phyloP scores from a whole-genome alignment of 345 rosid species.

The Salix dunnii region DNA sequence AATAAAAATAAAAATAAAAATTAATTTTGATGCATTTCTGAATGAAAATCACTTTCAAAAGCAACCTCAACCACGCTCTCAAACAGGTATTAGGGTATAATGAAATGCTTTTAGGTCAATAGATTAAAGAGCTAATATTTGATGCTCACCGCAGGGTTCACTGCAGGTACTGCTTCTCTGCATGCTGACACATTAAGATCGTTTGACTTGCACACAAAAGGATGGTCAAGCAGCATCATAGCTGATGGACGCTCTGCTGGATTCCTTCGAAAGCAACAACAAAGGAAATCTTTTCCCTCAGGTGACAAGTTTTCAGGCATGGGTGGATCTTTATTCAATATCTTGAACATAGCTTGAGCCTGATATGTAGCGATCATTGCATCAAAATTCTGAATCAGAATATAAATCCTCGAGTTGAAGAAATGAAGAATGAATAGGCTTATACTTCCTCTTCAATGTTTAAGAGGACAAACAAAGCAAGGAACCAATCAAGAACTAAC shows the following conservation, averaged over 20 bases:
- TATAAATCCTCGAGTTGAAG: neutral
- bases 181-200: conserved; percentile 27
- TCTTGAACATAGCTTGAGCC: conserved; percentile 73
- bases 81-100: neutral
- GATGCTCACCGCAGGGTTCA: conserved; percentile 26
- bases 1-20: too few relatives aligned
- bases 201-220: conserved; percentile 42
- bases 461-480: neutral
- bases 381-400: neutral
- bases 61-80: too few relatives aligned
- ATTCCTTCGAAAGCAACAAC: conserved; percentile 50
- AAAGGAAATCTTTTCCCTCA: conserved; percentile 62
- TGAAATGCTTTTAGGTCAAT: neutral
- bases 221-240: conserved; percentile 46
- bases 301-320: conserved; percentile 56
- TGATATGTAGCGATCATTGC: conserved; percentile 24
- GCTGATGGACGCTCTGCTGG: conserved; percentile 64
- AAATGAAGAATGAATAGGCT: neutral
- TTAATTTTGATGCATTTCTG: too few relatives aligned
- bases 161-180: conserved; percentile 20
- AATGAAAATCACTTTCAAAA: too few relatives aligned
- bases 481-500: neutral
- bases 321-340: conserved; percentile 42
- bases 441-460: neutral
- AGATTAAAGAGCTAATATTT: too few relatives aligned